Conservation (phyloP, 176 grass and related monocot species). For the Puya raimondii region DNA sequence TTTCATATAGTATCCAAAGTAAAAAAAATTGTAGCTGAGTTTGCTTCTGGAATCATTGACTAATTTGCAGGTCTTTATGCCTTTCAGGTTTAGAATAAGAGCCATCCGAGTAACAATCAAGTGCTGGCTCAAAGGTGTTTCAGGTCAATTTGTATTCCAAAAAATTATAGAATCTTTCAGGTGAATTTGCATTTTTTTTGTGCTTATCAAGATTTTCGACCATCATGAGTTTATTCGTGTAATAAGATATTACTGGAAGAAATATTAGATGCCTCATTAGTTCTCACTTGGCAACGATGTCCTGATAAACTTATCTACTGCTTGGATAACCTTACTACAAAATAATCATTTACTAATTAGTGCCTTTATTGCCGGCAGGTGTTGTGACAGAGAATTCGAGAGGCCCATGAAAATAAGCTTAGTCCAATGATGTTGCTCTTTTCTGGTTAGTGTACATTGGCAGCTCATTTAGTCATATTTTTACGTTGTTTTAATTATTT, state of each 20-base stretch:
- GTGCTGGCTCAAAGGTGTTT: constrained; percentile 92
- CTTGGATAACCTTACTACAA: background rate
- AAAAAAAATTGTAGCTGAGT: background rate
- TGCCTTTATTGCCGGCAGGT: constrained; percentile 35
- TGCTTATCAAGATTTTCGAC: background rate
- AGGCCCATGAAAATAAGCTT: constrained; percentile 46
- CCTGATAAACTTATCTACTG: background rate
- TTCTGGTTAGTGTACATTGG: constrained; percentile 47
- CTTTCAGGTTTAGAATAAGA: constrained; percentile 71
- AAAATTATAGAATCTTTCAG: background rate
- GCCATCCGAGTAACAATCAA: constrained; percentile 49
- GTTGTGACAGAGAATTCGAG: constrained; percentile 71
- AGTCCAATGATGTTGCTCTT: constrained; percentile 86
- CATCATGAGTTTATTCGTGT: background rate
- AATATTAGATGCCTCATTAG: too few relatives aligned
- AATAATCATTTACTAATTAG: background rate
- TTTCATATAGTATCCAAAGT: background rate
- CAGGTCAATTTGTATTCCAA: constrained; percentile 39
- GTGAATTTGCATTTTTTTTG: background rate
- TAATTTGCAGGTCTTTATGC: background rate
- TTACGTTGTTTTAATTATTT: background rate
- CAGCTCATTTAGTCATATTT: background rate
- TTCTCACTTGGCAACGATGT: too few relatives aligned
- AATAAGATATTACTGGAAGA: too few relatives aligned
- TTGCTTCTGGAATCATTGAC: background rate